Evolutionary conservation across 2,329 filamentous ascomycete genomes (phyloP), one percentile per base, ranked within the genome.

Genomic region (Neopestalotiopsis sp.): DNA sequence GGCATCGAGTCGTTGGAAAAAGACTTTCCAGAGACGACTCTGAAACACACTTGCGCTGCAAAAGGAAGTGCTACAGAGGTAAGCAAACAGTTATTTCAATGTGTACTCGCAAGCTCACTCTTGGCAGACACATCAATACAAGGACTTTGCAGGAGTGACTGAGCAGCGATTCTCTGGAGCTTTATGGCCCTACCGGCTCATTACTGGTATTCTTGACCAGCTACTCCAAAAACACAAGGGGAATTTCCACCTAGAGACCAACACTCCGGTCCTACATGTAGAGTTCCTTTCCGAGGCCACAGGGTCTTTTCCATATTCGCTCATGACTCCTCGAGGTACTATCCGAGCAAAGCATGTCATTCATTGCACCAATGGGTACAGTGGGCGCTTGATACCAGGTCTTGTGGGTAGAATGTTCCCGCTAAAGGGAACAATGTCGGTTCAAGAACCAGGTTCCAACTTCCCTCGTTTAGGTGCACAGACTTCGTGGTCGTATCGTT

Each of bases 181-280:
- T 3, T 4, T 87, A 3, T 87, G 84, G 81, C 84, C 85, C 1
- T 87, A 84, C 66, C 79, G 83, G 10, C 79, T 87, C 4, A 79
- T 86, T 13, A 83, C 84, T 1, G 75, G 78, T 1, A 71, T 85
- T 5, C 84, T 83, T 79, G 74, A 78, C 38, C 74, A 78, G 30
- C 71, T 87, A 20, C 70, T 84, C 13, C 71, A 73, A 24, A 73
- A 73, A 0, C 80, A 79, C 65, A 68, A 71, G 12, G 68, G 77
- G 0, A 73, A 72, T 14, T 71, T 86, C 17, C 73, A 75, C 5
- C 76, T 85, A 63, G 82, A 77, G 68, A 82, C 79, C 9, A 70
- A 78, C 59, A 85, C 83, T 2, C 70, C 77, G 6, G 76, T 67
- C 24, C 24, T 38, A 74, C 71, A 30, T 64, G 20, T 56, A 61